Evolutionary conservation across 768 basidiomycete genomes (phyloP), one percentile per base, ranked within the genome.

Genomic region (Candolleomyces eurysporus): DNA sequence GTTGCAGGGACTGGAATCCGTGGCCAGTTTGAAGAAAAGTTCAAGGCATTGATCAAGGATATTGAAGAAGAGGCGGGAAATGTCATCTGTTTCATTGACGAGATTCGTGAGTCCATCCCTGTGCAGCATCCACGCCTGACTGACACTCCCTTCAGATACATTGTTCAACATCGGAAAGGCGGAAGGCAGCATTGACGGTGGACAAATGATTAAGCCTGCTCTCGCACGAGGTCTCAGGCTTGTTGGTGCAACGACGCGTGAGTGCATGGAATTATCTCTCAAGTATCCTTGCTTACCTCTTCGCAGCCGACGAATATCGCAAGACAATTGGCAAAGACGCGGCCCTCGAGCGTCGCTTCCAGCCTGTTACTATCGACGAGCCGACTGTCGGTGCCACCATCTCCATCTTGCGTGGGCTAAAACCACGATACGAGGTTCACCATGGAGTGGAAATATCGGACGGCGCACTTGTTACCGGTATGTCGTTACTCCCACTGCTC

Each of bases 391-490:
- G 90, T 57, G 86, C 88, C 0, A 92, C 92, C 0, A 91, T 92
- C 22, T 89, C 90, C 0, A 97, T 97, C 60, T 81, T 96, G 0
- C 89, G 93, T 19, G 94, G 94, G 8, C 78, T 96, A 39, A 94
- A 94, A 69, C 71, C 89, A 0, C 80, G 87, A 46, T 95, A 96
- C 66, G 94, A 96, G 66, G 92, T 94, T 1, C 94, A 97, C 67
- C 94, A 96, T 63, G 94, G 94, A 32, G 94, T 97, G 2, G 91
- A 92, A 68, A 95, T 97, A 59, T 86, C 92, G 1, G 94, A 97
- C 68, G 82, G 83, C 14, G 92, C 94, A 2, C 78, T 97, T 4
- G 94, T 97, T 13, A 96, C 93, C 4, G 89, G 89, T 87, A 56
- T 14, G 78, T 70, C 16, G 7, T 17, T 19, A 16, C 21, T 42